Base-by-base conservation (phyloP, 169 alveolate genomes). In the Cardiosporidium cionae region DNA sequence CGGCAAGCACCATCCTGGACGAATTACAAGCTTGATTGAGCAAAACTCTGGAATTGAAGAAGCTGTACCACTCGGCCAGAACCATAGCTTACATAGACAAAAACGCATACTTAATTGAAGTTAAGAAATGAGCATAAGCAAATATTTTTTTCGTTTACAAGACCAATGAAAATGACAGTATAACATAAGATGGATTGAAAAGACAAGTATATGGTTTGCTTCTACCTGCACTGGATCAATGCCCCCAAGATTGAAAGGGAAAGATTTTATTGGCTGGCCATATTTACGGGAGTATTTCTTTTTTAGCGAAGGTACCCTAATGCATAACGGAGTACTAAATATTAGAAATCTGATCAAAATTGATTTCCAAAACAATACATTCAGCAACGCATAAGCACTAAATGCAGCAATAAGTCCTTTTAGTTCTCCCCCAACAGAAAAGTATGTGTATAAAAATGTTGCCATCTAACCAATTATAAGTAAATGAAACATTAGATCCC, bases 1-100 rank as follows among this genome's bases (percentile, higher is more conserved):
- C 3, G 94, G 94, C 65, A 89, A 70, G 65, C 76, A 69, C 84
- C 93, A 89, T 7, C 94, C 94, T 0, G 94, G 94, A 33, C 87
- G 86, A 71, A 88, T 68, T 25, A 89, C 79, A 33, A 89, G 68
- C 76, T 89, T 88, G 37, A 89, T 69, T 25, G 94, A 33, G 63
- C 91, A 85, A 52, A 78, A 89, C 0, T 93, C 94, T 66, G 84
- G 91, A 2, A 67, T 53, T 2, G 93, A 83, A 34, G 68, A 37
- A 29, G 89, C 87, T 66, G 69, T 79, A 33, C 94, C 94, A 33
- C 86, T 92, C 7, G 94, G 94, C 65, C 81, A 89, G 69, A 88
- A 89, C 94, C 94, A 89, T 36, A 89, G 73, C 85, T n/a, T 80
- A 72, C 76, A 69, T 32, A 25, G 28, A 62, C n/a, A 63, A 0